Conservation (phyloP, 2,329 filamentous ascomycete species). For the Claviceps quebecensis region DNA sequence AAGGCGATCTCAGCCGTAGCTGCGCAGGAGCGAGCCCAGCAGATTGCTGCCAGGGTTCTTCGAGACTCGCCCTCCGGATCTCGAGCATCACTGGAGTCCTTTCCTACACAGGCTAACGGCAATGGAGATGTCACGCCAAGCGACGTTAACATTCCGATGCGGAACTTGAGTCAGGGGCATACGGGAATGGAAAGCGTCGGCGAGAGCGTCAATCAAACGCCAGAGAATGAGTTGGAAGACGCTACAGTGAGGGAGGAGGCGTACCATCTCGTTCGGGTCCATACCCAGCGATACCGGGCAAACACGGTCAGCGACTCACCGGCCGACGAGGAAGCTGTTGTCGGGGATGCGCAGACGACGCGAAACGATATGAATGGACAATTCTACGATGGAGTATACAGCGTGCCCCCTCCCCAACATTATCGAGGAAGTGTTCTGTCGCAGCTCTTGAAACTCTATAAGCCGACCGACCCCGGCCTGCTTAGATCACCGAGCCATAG, state of each 20-base stretch:
- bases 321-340: constrained; percentile 8
- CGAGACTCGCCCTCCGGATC: constrained; percentile 22
- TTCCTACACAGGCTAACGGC: constrained; percentile 16
- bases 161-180: constrained; percentile 13
- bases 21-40: constrained; percentile 28
- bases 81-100: constrained; percentile 25
- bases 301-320: constrained; percentile 5
- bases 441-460: constrained; percentile 33
- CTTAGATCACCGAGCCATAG: constrained; percentile 9
- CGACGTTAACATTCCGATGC: constrained; percentile 18
- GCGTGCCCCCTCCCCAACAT: constrained; percentile 25
- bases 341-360: constrained; percentile 2
- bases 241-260: constrained; percentile 19
- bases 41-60: constrained; percentile 26
- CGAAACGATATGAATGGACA: constrained; percentile 24
- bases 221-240: neutral
- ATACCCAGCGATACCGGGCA: constrained; percentile 18
- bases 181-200: neutral
- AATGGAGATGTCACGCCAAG: constrained; percentile 12
- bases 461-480: constrained; percentile 17
- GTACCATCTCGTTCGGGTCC: constrained; percentile 28
- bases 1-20: constrained; percentile 22
- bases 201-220: neutral
- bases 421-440: constrained; percentile 32
- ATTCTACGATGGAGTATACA: constrained; percentile 26